Conservation (phyloP, 2,329 filamentous ascomycete genomes). For the Arthrobotrys megalospora region DNA sequence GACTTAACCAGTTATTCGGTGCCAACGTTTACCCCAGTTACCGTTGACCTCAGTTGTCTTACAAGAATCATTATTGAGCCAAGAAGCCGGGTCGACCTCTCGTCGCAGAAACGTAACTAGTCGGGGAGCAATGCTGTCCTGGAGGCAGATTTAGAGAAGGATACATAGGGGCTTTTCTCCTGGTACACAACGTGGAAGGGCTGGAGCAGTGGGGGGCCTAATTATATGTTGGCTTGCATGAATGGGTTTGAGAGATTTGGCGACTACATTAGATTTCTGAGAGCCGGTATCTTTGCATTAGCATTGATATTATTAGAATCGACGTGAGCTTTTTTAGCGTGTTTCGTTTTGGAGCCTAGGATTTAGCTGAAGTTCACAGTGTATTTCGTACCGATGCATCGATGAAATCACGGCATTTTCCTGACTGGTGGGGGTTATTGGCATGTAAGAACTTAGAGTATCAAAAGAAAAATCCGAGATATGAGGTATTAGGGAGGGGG, state of each 20-base stretch:
- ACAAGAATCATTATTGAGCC: background rate
- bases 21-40: background rate
- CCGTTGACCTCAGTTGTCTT: background rate
- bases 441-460: background rate
- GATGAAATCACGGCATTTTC: no score
- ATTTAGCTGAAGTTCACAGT: no score
- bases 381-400: no score
- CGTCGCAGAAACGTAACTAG: background rate
- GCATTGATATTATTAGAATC: no score
- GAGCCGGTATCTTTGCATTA: no score
- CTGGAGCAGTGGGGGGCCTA: background rate
- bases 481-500: background rate
- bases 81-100: background rate
- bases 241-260: no score
- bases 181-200: background rate
- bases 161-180: no score
- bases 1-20: no score
- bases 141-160: background rate
- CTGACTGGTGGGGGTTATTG: background rate
- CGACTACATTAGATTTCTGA: background rate
- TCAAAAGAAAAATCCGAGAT: conserved; percentile 9
- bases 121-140: background rate
- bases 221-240: no score
- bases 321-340: background rate
- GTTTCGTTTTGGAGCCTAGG: background rate